These are phyloP conservation scores for Geoglossum cookeanum DNA, from an alignment of 2,329 filamentous ascomycete species.

Conservation along the genomic window DNA sequence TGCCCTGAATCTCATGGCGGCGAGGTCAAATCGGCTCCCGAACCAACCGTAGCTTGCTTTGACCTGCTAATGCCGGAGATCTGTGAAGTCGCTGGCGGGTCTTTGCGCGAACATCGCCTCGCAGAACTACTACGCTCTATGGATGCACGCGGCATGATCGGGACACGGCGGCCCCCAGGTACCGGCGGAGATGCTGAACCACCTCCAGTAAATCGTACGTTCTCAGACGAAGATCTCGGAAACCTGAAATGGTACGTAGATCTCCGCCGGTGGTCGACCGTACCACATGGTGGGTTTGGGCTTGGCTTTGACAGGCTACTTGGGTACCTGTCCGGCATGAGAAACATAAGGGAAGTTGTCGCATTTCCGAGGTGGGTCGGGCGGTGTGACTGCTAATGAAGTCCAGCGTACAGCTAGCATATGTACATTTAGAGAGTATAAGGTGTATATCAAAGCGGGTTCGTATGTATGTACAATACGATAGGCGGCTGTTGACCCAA, in stretches of 20 bases:
- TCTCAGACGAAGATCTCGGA: conserved; percentile 6
- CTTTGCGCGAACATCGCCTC: conserved; percentile 68
- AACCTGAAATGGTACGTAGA: conserved; percentile 71
- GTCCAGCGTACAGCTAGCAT: too few relatives aligned
- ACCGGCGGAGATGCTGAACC: neutral
- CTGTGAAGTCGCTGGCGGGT: conserved; percentile 75
- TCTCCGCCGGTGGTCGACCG: conserved; percentile 74
- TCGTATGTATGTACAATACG: too few relatives aligned
- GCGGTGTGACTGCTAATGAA: conserved; percentile 29
- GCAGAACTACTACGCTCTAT: conserved; percentile 49
- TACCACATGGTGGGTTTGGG: conserved; percentile 80
- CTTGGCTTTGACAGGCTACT: conserved; percentile 76
- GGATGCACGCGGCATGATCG: conserved; percentile 43
- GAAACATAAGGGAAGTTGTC: conserved; percentile 69
- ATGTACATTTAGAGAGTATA: too few relatives aligned
- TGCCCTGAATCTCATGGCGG: neutral
- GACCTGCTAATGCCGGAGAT: conserved; percentile 73
- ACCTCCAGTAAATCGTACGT: neutral
- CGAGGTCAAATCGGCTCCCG: conserved; percentile 7
- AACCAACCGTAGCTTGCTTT: conserved; percentile 63
- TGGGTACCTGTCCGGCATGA: conserved; percentile 63
- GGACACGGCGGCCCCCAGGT: conserved; percentile 10
- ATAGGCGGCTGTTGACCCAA: too few relatives aligned
- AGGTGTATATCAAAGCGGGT: too few relatives aligned
- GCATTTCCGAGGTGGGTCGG: conserved; percentile 60